Evolutionary conservation across 345 rosid genomes (phyloP), one percentile per base, ranked within the genome.

Genomic region (Gossypium stocksii): DNA sequence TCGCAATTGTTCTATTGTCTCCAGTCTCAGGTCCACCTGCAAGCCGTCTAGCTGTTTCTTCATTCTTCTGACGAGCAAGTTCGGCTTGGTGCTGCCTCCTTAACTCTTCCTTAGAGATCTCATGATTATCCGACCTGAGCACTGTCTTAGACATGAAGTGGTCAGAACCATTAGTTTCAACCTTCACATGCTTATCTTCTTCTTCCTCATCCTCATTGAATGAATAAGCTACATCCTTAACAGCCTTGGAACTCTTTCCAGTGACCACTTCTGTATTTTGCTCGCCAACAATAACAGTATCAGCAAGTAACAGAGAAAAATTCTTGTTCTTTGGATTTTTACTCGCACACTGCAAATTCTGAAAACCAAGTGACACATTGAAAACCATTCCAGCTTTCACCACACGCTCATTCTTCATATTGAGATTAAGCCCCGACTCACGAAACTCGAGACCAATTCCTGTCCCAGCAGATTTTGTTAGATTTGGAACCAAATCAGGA

Each of bases 61-160:
- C 97, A 79, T 93, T 95, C 83, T 95, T 93, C 86, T 91, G 95
- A 29, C 94, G 97, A 13, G 99, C 99, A 77, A 95, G 90, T 79
- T 95, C 99, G 23, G 97, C 96, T 82, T 95, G 99, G 73, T 95
- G 99, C 96, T 89, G 99, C 84, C 96, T 88, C 75, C 99, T 82
- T 2, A 87, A 84, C 89, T 95, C 99, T 77, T 95, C 98, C 82
- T 93, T 95, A 3, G 98, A 91, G 67, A 92, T 86, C 77, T 88
- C 99, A 25, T 88, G 89, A 78, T 93, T 85, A 84, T 91, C 98
- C 66, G 98, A 95, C 77, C 99, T 87, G 16, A 93, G 94, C 9
- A 90, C 83, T 71, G 98, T 85, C 88, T 93, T 95, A 41, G 93
- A 86, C 57, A 82, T 75, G 66, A 80, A 69, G 43, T 80, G 68